Evolutionary conservation across 2,329 filamentous ascomycete genomes (phyloP), one percentile per base, ranked within the genome.

Genomic region (Calonectria fujianensis): DNA sequence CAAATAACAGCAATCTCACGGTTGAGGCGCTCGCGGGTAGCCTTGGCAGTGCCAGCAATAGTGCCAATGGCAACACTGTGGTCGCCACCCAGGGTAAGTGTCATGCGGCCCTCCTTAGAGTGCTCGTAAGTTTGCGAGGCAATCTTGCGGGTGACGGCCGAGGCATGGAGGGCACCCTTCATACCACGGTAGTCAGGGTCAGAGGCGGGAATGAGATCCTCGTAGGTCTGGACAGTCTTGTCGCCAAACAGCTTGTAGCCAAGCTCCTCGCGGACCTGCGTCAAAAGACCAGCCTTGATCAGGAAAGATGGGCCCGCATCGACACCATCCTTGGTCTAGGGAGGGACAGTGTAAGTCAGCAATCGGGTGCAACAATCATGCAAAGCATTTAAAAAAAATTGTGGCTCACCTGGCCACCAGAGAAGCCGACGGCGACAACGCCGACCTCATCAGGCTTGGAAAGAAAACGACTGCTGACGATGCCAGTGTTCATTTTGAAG

Each of bases 61-160:
- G 95, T 98, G 76, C 97, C 97, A 80, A 99, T 97, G 76, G 97
- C 97, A 83, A 99, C 97, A 77, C 93, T 96, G 89, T 99, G 97
- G 87, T 99, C 97, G 69, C 97, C 97, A 72, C 97, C 97, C 13
- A 99, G 92, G 0, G 97, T 99, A 72, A 99, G 90, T 1, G 98
- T 96, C 84, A 98, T 93, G 75, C 96, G 93, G 41, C 97, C 97
- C 78, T 94, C 88, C 79, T 90, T 91, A 63, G 96, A 95, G 83
- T 98, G 95, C 77, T 91, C 89, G 89, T 98, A 98, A 66, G 98
- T 95, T 87, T 98, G 95, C 72, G 93, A 88, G 84, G 93, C 93
- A 77, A 99, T 93, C 80, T 92, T 90, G 82, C 93, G 86, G 2
- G 95, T 98, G 63, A 98, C 96, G 73, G 94, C 93, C 78, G 94